Conservation (phyloP, 2,329 filamentous ascomycete genomes). For the Ophiocordyceps australis region DNA sequence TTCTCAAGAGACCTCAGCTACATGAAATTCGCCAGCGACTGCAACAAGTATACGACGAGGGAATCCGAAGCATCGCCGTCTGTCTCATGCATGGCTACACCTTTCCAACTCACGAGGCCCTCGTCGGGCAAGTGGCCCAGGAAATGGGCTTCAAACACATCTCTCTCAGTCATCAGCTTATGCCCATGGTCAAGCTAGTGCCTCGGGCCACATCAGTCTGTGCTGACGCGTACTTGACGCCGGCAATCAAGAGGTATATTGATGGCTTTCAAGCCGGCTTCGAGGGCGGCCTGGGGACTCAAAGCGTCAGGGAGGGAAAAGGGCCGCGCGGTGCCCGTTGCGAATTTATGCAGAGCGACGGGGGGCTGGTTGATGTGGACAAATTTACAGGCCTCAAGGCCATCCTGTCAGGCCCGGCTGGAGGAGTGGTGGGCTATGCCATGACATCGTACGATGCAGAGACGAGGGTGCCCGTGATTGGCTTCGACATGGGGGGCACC, state of each 20-base stretch:
- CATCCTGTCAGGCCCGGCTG: constrained; percentile 59
- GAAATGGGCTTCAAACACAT: constrained; percentile 24
- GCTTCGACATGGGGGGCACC: constrained; percentile 58
- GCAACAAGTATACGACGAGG: constrained; percentile 39
- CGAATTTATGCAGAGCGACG: constrained; percentile 54
- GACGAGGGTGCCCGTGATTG: constrained; percentile 52
- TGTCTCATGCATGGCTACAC: constrained; percentile 57
- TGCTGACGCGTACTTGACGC: constrained; percentile 24
- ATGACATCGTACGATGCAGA: constrained; percentile 52
- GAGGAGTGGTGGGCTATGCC: constrained; percentile 60
- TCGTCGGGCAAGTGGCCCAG: constrained; percentile 14
- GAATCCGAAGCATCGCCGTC: constrained; percentile 33
- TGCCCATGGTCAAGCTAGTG: constrained; percentile 25
- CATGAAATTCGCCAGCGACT: constrained; percentile 35
- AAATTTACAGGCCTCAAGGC: constrained; percentile 51
- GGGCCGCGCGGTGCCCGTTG: constrained; percentile 33
- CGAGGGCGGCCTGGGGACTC: constrained; percentile 13
- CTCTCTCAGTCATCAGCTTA: constrained; percentile 16
- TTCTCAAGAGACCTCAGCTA: constrained; percentile 41
- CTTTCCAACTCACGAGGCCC: constrained; percentile 35
- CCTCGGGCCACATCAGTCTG: constrained; percentile 22
- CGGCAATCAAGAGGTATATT: constrained; percentile 16
- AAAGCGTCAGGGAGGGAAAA: too few species aligned
- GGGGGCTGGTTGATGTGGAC: constrained; percentile 31
- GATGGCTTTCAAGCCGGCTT: constrained; percentile 17